Base-by-base conservation (phyloP, 2,329 filamentous ascomycete genomes). In the Aquanectria penicillioides region DNA sequence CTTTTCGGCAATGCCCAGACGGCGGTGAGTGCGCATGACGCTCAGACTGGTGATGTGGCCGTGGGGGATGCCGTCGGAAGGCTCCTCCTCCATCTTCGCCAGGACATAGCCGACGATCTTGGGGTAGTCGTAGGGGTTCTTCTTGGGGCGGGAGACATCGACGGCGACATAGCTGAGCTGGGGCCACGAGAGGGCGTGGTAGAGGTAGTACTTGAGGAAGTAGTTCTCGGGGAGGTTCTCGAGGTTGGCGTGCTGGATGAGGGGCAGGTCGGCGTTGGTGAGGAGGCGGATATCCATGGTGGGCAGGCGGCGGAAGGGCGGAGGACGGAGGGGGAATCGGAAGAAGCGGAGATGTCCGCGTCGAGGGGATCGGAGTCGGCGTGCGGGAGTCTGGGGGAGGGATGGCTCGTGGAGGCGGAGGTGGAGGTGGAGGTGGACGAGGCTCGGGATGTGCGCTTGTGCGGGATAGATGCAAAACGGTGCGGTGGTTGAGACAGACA, bases 181-280 rank as follows among this genome's bases (percentile, higher is more conserved):
- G 40, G 95, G 95, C 95, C 95, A 99, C 70, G 93, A 97, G 67
- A 98, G 88, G 13, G 94, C 94, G 80, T 99, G 95, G 86, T 99
- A 99, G 73, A 99, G 89, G 83, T 99, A 99, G 85, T 99, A 99
- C 86, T 99, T 99, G 80, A 97, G 92, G 78, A 98, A 98, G 86
- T 99, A 99, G 84, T 99, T 99, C 80, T 99, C 95, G 66, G 95
- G 95, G 51, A 99, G 86, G 82, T 99, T 99, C 77, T 96, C 97
- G 75, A 99, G 94, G 83, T 99, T 98, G 74, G 94, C 94, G 78
- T 96, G 93, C 81, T 99, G 95, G 75, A 99, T 93, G 74, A 95
- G 89, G 67, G 92, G 92, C 66, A 96, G 91, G 79, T 96, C 92
- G 64, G 88, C 90, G 64, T 92, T 83, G 67, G 87, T 89, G 68